A percentile compares a stretch with the other conserved stretches of the same genome.
Conservation (phyloP, 352 stramenopile species). For the Pythium phragmiticola region DNA sequence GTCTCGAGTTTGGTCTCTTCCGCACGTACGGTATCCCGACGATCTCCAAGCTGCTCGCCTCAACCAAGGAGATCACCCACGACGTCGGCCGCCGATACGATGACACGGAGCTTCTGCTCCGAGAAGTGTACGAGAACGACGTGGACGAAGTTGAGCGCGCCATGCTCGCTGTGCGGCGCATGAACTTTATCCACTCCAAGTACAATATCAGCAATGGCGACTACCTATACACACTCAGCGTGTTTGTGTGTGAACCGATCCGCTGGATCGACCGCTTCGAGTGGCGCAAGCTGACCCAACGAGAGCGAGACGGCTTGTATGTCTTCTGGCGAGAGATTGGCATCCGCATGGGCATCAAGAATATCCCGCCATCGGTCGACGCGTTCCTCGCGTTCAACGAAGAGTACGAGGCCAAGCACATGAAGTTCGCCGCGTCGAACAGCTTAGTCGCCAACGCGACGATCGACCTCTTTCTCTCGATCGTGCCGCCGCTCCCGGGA, state of each 20-base stretch:
- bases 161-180: conserved; percentile 10
- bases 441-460: conserved; percentile 8
- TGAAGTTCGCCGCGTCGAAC: conserved; percentile 15
- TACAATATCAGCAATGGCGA: conserved; percentile 21
- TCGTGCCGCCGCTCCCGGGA: conserved; percentile 7
- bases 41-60: conserved; percentile 11
- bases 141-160: conserved; percentile 12
- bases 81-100: conserved; percentile 17
- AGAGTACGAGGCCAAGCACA: conserved; percentile 21
- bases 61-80: conserved; percentile 14
- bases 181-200: conserved; percentile 24
- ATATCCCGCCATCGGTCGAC: conserved; percentile 10
- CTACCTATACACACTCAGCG: conserved; percentile 21
- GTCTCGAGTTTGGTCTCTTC: conserved; percentile 22
- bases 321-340: conserved; percentile 22
- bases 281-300: conserved; percentile 11
- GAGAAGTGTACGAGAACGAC: conserved; percentile 20
- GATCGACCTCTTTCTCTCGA: conserved; percentile 14
- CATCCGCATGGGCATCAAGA: conserved; percentile 21
- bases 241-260: conserved; percentile 22
- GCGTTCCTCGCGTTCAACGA: conserved; percentile 20
- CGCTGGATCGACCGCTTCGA: conserved; percentile 20
- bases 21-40: conserved; percentile 21
- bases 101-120: conserved; percentile 18
- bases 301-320: conserved; percentile 11